Evolutionary conservation across 345 rosid species (phyloP).

Genomic region (Carallia brachiata): DNA sequence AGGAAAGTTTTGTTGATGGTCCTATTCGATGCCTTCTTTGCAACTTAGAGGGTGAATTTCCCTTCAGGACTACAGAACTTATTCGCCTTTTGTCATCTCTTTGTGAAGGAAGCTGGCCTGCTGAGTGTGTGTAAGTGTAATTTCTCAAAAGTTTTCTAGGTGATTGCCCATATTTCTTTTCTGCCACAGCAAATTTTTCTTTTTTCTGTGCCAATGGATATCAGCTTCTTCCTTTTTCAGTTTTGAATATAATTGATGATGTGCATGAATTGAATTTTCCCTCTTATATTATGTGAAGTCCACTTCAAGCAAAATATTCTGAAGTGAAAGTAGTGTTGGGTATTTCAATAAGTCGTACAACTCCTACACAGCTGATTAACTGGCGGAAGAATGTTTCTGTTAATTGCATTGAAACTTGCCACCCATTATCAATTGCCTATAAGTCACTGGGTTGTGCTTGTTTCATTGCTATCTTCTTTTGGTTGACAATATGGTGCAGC

Average conservation of each 20-base stretch:
- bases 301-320: neutral
- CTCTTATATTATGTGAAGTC: neutral
- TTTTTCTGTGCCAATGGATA: neutral
- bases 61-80: slow-evolving; percentile 67
- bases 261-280: neutral
- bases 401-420: too few species aligned
- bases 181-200: too few species aligned
- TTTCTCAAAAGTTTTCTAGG: neutral
- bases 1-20: slow-evolving; percentile 83
- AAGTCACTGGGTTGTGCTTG: too few species aligned
- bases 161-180: neutral
- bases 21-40: slow-evolving; percentile 93
- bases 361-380: too few species aligned
- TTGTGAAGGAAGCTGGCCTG: slow-evolving; percentile 96
- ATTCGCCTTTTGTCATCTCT: slow-evolving; percentile 78
- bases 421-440: too few species aligned
- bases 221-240: neutral
- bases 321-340: too few species aligned
- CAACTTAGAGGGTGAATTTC: slow-evolving; percentile 87
- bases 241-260: neutral
- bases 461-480: too few species aligned
- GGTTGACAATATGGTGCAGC: too few species aligned
- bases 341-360: too few species aligned
- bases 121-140: slow-evolving; percentile 88
- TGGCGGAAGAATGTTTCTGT: too few species aligned